Conservation (phyloP, 805 yeast species). For the Cyberlindnera amylophila region DNA sequence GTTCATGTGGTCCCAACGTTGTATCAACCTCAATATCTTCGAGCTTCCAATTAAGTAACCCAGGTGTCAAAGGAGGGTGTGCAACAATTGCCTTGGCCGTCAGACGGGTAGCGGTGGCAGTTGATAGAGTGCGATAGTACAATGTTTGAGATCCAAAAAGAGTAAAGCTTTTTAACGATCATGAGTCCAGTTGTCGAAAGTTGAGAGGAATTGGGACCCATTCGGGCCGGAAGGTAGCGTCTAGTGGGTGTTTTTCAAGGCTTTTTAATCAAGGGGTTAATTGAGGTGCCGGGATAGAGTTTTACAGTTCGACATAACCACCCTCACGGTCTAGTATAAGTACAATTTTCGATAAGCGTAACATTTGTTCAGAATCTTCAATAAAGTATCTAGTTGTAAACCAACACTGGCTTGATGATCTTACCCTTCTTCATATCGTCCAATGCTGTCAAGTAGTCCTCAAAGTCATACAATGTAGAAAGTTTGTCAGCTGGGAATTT, state of each 20-base stretch:
- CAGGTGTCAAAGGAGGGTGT: not conserved
- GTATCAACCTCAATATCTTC: slow-evolving; percentile 3
- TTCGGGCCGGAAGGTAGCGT: too few species aligned
- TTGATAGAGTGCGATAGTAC: too few species aligned
- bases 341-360: not conserved
- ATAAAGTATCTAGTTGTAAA: not conserved
- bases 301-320: too few species aligned
- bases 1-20: slow-evolving; percentile 2
- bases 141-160: too few species aligned
- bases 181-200: too few species aligned
- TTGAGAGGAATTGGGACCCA: too few species aligned
- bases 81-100: slow-evolving; percentile 12
- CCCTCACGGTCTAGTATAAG: too few species aligned
- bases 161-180: too few species aligned
- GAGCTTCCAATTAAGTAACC: slow-evolving; percentile 4
- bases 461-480: not conserved
- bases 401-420: slow-evolving; percentile 5
- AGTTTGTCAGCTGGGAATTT: slow-evolving; percentile 5
- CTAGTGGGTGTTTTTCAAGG: too few species aligned
- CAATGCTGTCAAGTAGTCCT: slow-evolving; percentile 2
- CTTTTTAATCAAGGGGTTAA: too few species aligned
- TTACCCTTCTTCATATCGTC: slow-evolving; percentile 3
- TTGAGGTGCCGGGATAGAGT: too few species aligned
- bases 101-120: not conserved
- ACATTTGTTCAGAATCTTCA: not conserved